A percentile compares a stretch with the other conserved stretches of the same genome.
These are phyloP conservation scores for Exophiala oligosperma DNA, from an alignment of 2,329 filamentous ascomycete species.

Conservation along the genomic window DNA sequence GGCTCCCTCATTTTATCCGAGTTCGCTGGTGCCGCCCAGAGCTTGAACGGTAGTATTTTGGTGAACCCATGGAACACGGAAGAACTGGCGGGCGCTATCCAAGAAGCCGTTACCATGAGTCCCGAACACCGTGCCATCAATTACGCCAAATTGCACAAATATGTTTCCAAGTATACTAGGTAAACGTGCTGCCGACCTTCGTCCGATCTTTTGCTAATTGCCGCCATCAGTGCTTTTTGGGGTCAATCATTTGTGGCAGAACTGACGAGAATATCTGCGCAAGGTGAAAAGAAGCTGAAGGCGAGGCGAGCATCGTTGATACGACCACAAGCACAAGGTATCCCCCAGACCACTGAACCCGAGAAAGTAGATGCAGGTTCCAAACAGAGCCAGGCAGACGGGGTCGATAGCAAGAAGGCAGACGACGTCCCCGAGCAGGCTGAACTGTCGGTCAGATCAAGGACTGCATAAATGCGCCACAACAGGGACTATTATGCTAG, in stretches of 20 bases:
- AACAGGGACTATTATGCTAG: not conserved
- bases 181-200: slow-evolving; percentile 29
- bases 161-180: slow-evolving; percentile 96
- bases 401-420: not conserved
- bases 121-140: slow-evolving; percentile 83
- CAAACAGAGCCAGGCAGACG: not conserved
- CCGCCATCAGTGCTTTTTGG: slow-evolving; percentile 74
- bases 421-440: not conserved
- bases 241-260: slow-evolving; percentile 89
- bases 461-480: not conserved
- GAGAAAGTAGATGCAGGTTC: not conserved
- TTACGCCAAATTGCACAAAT: slow-evolving; percentile 88
- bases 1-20: slow-evolving; percentile 95
- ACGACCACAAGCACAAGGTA: not conserved
- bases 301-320: slow-evolving; percentile 31
- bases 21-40: slow-evolving; percentile 93
- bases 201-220: slow-evolving; percentile 25
- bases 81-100: slow-evolving; percentile 87
- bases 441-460: not conserved
- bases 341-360: slow-evolving; percentile 4
- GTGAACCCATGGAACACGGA: slow-evolving; percentile 99
- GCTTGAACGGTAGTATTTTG: slow-evolving; percentile 86
- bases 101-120: slow-evolving; percentile 96
- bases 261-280: slow-evolving; percentile 61
- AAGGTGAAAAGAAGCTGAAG: slow-evolving; percentile 52